Evolutionary conservation across 345 rosid genomes (phyloP).

Genomic region (Iberis pinnata): DNA sequence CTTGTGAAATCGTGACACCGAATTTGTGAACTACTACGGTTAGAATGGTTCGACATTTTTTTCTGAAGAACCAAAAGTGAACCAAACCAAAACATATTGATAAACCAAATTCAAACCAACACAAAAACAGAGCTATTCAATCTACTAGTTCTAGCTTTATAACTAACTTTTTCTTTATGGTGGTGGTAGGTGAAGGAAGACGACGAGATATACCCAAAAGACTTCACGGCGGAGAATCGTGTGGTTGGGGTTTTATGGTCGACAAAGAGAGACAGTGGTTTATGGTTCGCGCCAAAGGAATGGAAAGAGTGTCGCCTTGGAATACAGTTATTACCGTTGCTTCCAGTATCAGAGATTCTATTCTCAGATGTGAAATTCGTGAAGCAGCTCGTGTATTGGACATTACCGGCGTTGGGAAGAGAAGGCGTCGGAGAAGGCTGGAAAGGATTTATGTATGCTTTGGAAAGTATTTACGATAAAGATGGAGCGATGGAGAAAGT

Average conservation of each 20-base stretch:
- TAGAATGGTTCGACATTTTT: too few species aligned
- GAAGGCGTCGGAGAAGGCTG: constrained; percentile 81
- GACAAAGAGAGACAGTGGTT: constrained; percentile 79
- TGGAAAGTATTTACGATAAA: constrained; percentile 66
- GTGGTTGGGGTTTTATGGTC: constrained; percentile 84
- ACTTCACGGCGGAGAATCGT: constrained; percentile 68
- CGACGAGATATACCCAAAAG: constrained; percentile 40
- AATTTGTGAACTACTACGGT: too few species aligned
- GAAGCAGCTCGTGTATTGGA: constrained; percentile 74
- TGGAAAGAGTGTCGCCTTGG: constrained; percentile 85
- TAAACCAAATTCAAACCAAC: too few species aligned
- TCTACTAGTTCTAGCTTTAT: too few species aligned
- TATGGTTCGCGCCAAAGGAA: constrained; percentile 82
- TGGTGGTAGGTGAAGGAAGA: constrained; percentile 84
- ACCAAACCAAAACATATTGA: too few species aligned
- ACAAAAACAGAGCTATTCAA: too few species aligned
- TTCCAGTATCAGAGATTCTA: constrained; percentile 61
- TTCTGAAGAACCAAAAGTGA: too few species aligned
- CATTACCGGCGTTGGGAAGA: constrained; percentile 57
- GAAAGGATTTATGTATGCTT: constrained; percentile 82
- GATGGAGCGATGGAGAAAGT: constrained; percentile 61
- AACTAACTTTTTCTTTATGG: neutral
- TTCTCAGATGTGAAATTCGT: constrained; percentile 55
- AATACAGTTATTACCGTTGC: constrained; percentile 69
- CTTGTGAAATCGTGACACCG: too few species aligned